These are phyloP conservation scores for Aspergillus baeticus DNA, from an alignment of 495 filamentous ascomycete species.

Conservation along the genomic window DNA sequence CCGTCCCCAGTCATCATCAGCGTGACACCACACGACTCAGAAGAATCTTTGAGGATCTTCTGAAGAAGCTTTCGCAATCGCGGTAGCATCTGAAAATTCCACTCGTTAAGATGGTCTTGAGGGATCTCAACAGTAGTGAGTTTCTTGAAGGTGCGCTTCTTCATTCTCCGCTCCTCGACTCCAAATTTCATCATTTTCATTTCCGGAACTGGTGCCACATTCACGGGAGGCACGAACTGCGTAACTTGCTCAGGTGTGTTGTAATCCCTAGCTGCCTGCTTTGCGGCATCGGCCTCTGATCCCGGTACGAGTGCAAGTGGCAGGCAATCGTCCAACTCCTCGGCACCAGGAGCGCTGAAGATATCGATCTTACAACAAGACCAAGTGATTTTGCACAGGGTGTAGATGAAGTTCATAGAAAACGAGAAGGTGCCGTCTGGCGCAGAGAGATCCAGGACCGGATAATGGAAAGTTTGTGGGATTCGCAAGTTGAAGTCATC, in stretches of 20 bases:
- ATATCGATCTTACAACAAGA: slow-evolving; percentile 47
- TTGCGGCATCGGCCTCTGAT: slow-evolving; percentile 30
- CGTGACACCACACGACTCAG: slow-evolving; percentile 71
- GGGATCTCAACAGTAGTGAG: slow-evolving; percentile 51
- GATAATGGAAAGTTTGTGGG: slow-evolving; percentile 47
- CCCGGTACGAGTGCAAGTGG: slow-evolving; percentile 44
- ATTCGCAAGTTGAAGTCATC: slow-evolving; percentile 43
- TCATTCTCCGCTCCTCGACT: slow-evolving; percentile 31
- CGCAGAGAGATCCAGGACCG: slow-evolving; percentile 47
- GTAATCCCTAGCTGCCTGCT: slow-evolving; percentile 23
- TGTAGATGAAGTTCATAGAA: slow-evolving; percentile 50
- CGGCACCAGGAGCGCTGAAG: slow-evolving; percentile 40
- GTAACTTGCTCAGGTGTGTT: slow-evolving; percentile 17
- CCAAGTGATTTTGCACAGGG: slow-evolving; percentile 45
- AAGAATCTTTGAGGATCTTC: slow-evolving; percentile 56
- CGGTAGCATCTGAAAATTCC: slow-evolving; percentile 70
- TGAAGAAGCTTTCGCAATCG: slow-evolving; percentile 67
- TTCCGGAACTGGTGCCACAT: slow-evolving; percentile 21
- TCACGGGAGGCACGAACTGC: slow-evolving; percentile 23
- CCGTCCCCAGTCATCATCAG: slow-evolving; percentile 73
- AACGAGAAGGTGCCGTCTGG: slow-evolving; percentile 47
- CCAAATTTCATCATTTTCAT: slow-evolving; percentile 27
- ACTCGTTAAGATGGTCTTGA: slow-evolving; percentile 63
- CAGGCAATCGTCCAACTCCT: slow-evolving; percentile 46
- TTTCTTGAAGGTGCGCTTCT: slow-evolving; percentile 45